These are phyloP conservation scores for Aspergillus terreus DNA, from an alignment of 2,329 filamentous ascomycete species.

Conservation along the genomic window DNA sequence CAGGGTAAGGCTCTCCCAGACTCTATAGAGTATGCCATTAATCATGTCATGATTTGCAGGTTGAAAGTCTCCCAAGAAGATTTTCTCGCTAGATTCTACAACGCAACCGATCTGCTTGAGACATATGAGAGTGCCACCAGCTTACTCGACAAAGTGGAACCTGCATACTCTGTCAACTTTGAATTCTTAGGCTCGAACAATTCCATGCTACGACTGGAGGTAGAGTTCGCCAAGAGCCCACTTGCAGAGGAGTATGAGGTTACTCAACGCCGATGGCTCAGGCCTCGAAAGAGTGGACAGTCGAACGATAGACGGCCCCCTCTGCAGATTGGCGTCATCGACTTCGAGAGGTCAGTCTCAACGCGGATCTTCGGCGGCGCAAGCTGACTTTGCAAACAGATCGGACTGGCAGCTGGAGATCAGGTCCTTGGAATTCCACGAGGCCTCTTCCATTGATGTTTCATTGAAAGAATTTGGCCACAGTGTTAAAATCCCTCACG, in stretches of 20 bases:
- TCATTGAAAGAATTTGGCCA: constrained; percentile 28
- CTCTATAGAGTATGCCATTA: neutral
- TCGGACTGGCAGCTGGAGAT: constrained; percentile 42
- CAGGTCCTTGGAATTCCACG: constrained; percentile 36
- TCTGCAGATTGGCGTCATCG: constrained; percentile 35
- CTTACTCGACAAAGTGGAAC: constrained; percentile 23
- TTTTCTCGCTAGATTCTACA: constrained; percentile 27
- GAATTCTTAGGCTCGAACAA: constrained; percentile 33
- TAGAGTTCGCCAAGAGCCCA: constrained; percentile 28
- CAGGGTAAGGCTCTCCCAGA: constrained; percentile 28
- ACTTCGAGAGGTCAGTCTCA: constrained; percentile 31
- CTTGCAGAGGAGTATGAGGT: constrained; percentile 31
- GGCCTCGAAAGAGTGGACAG: constrained; percentile 19
- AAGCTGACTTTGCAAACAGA: constrained; percentile 19
- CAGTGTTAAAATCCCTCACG: constrained; percentile 23
- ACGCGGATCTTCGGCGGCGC: neutral
- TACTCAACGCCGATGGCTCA: constrained; percentile 34
- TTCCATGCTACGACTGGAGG: constrained; percentile 36
- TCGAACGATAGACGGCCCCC: constrained; percentile 21
- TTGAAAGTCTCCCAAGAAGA: constrained; percentile 21
- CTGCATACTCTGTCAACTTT: constrained; percentile 38
- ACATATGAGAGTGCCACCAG: constrained; percentile 17
- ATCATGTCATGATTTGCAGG: constrained; percentile 15
- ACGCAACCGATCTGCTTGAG: constrained; percentile 26
- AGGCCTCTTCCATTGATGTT: constrained; percentile 21